These are phyloP conservation scores for Haplographium delicatum DNA, from an alignment of 495 filamentous ascomycete species.

Conservation along the genomic window DNA sequence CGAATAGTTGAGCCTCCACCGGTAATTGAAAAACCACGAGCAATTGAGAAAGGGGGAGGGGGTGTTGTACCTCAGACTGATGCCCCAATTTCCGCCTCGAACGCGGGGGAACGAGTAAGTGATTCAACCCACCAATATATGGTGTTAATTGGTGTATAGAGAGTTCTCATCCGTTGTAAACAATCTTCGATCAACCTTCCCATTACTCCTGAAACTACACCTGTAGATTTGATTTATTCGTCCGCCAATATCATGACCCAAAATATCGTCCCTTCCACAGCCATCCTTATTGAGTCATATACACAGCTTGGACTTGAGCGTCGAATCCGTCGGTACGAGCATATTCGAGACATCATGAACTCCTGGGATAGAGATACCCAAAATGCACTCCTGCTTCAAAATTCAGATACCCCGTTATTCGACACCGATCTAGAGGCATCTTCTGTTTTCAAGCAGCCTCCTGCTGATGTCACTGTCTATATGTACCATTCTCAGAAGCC, in stretches of 20 bases:
- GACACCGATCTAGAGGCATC: slow-evolving; percentile 39
- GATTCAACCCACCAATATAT: too few species aligned
- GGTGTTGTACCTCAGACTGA: slow-evolving; percentile 60
- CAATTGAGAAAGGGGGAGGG: slow-evolving; percentile 23
- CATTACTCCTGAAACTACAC: slow-evolving; percentile 69
- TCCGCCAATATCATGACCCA: slow-evolving; percentile 49
- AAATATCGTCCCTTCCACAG: slow-evolving; percentile 52
- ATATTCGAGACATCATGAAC: slow-evolving; percentile 81
- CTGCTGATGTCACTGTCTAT: slow-evolving; percentile 57
- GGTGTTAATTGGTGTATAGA: slow-evolving; percentile 33
- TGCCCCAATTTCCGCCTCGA: slow-evolving; percentile 79
- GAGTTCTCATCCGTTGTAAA: slow-evolving; percentile 63
- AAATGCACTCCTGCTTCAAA: slow-evolving; percentile 58
- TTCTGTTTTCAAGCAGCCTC: slow-evolving; percentile 51
- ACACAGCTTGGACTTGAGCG: slow-evolving; percentile 73
- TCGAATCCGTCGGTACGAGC: slow-evolving; percentile 80
- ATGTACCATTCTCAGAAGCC: slow-evolving; percentile 77
- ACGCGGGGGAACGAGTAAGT: slow-evolving; percentile 68
- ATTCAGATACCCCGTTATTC: slow-evolving; percentile 30
- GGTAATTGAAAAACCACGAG: slow-evolving; percentile 2
- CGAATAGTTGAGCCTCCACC: neutral
- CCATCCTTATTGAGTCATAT: slow-evolving; percentile 73
- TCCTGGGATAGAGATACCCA: slow-evolving; percentile 80
- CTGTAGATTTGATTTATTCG: slow-evolving; percentile 60
- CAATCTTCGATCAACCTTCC: slow-evolving; percentile 56